Evolutionary conservation across 441 rosid species (phyloP), one percentile per base, ranked within the genome.

Genomic region (Brassica balearica): DNA sequence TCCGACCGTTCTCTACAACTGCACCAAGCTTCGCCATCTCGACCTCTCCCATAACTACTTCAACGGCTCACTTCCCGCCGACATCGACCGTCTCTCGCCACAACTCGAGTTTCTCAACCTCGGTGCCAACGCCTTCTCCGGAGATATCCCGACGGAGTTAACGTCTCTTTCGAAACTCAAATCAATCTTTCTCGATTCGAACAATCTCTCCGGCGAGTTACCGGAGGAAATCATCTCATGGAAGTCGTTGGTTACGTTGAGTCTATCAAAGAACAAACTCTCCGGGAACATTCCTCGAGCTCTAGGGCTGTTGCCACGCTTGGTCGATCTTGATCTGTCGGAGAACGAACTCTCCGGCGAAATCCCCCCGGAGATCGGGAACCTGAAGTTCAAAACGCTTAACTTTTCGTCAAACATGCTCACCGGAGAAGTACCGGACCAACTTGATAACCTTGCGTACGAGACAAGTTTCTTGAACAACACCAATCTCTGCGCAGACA

Each of bases 351-450:
- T 95, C 20, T 85, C 97, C 8, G 97, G 99, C 2, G 41, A 63
- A 83, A 93, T 95, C 48, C 95, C 99, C 3, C 80, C 79, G 12
- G 87, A 85, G 75, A 41, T 93, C 3, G 91, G 91, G 70, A 78
- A 60, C 6, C 3, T 93, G 77, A 82, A 8, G 86, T 82, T 89
- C 11, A 51, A 77, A 22, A 38, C 11, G 12, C 89, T 95, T 73
- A 76, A 95, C 68, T 74, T 95, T 71, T 91, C 99, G 23, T 90
- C 93, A 27, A 95, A 95, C 68, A 78, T 65, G 68, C 92, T 95
- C 17, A 72, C 77, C 1, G 99, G 99, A 9, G 78, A 74, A 72
- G 85, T 95, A 73, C 99, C 98, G 0, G 69, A 74, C n/a, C 84
- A 60, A 41, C 79, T 87, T 19, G 77, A 86, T 74, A 93, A 87